Evolutionary conservation across 78 protist genomes (phyloP), one percentile per base, ranked within the genome.

Genomic region (Thecamonas trahens): DNA sequence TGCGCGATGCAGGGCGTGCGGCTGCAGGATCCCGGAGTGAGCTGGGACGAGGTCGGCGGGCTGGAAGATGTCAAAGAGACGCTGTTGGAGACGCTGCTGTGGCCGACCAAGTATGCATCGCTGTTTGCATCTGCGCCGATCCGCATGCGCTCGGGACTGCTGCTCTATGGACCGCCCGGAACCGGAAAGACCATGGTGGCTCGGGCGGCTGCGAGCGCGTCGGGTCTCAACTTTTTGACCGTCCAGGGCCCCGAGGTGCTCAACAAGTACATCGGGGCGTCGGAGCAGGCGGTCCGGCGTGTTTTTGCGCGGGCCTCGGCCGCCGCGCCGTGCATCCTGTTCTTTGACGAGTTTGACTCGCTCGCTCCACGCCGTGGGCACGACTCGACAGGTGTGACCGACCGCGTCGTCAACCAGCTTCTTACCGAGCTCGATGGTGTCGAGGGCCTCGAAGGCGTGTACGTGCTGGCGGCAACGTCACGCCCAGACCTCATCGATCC

Each of bases 161-260:
- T 94, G 75, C 65, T 94, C 44, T 90, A 72, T 50, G 98, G 98
- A 11, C 94, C 95, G 20, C 86, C 96, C 5, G 98, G 98, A 15
- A 74, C 83, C 32, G 98, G 96, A 3, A 94, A 94, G 85, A 91
- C 95, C 8, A n/a, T 84, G 32, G 35, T 91, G 13, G 89, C 88
- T 0, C 59, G 59, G 0, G 80, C 91, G 0, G 84, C 86, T 3
- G 95, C 96, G 2, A 72, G 65, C 3, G 94, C 83, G 69, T 79
- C 73, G 32, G 94, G 93, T 2, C 71, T 93, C 29, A 74, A 77
- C 65, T 86, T 92, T 34, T 66, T 93, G 39, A 9, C 69, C 42
- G 82, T 96, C 40, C 82, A 87, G 31, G 99, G 99, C 0, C 97
- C 99, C 15, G 99, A 94, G 77, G n/a, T 96, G 37, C 74, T 94